Percentiles rank a stretch among this genome's conserved stretches.
Evolutionary conservation across 108 stramenopile genomes (phyloP).

Genomic region (Parmales sp.): DNA sequence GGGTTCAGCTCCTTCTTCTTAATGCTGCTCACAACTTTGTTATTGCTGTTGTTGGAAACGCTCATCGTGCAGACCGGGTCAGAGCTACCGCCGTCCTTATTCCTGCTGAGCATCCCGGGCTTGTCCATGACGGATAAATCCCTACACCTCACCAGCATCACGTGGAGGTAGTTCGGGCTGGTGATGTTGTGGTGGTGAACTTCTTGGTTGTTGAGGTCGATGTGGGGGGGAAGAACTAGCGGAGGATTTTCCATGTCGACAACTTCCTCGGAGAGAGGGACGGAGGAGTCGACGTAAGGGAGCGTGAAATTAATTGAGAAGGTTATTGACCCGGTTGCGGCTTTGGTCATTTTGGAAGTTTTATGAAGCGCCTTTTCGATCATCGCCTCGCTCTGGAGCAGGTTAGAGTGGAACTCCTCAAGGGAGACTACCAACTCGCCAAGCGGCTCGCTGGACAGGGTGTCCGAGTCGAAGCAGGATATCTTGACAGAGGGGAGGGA

Average conservation of each 20-base stretch:
- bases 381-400: too few relatives aligned
- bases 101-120: not conserved
- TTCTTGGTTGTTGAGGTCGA: not conserved
- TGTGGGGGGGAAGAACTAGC: not conserved
- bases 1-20: not conserved
- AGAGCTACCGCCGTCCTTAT: not conserved
- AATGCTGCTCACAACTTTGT: not conserved
- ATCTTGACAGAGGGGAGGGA: too few relatives aligned
- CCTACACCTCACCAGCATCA: not conserved
- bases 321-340: too few relatives aligned
- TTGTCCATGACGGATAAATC: not conserved
- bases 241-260: not conserved
- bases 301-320: not conserved
- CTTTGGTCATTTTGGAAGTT: too few relatives aligned
- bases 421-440: too few relatives aligned
- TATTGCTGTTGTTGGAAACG: not conserved
- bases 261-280: too few relatives aligned
- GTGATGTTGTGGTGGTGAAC: too few relatives aligned
- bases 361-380: too few relatives aligned
- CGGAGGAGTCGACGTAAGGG: not conserved
- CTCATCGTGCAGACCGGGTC: not conserved
- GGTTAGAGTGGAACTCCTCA: too few relatives aligned
- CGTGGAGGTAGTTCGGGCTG: not conserved
- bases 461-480: too few relatives aligned
- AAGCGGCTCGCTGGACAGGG: too few relatives aligned